Base-by-base conservation (phyloP, 2,329 filamentous ascomycete genomes). In the Aspergillus tanneri region DNA sequence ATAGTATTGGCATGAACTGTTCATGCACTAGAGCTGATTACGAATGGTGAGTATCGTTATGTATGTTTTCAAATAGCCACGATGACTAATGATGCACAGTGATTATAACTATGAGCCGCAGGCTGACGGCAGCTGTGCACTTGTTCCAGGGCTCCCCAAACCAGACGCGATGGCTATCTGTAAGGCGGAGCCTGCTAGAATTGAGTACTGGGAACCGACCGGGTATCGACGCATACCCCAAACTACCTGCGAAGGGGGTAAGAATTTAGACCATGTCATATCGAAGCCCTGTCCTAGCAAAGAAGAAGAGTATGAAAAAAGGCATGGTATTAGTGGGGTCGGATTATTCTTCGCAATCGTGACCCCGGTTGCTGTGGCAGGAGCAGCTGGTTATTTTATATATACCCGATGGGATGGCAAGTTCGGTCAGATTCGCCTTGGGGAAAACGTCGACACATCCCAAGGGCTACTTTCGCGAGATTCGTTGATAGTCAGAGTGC, bases 31-130 rank as follows among this genome's bases (percentile, higher is more conserved):
- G 90, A 43, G 80, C 83, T 49, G 93, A 99, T 71, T 99, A 86
- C 66, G 93, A 99, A 78, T 99, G 93, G 88, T 91, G 73, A 74
- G 84, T 72, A 25, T 21, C 11, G 38, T 42, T 41, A 7, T 19
- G 44, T 37, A 10, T 18, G 30, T 14, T 18, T 42, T 16, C 16
- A 46, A 19, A 24, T 2, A n/a, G 23, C 49, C 36, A 35, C 37
- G 40, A 35, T 34, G 38, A 27, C 53, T 55, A 52, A 60, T 47
- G 11, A 19, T 4, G 18, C 16, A 4, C 41, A 93, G 89, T 72
- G 92, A 95, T 66, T 99, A 90, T 78, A 99, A 99, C 71, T 99
- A 83, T 69, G 85, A 97, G 66, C 82, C 87, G 38, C 82, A 88
- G 68, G 79, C 74, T 22, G 87, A 91, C 63, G 86, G 87, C 39